Percentiles rank a stretch among this genome's conserved stretches.
Evolutionary conservation across 352 stramenopile genomes (phyloP).

Genomic region (Phytophthora pini): DNA sequence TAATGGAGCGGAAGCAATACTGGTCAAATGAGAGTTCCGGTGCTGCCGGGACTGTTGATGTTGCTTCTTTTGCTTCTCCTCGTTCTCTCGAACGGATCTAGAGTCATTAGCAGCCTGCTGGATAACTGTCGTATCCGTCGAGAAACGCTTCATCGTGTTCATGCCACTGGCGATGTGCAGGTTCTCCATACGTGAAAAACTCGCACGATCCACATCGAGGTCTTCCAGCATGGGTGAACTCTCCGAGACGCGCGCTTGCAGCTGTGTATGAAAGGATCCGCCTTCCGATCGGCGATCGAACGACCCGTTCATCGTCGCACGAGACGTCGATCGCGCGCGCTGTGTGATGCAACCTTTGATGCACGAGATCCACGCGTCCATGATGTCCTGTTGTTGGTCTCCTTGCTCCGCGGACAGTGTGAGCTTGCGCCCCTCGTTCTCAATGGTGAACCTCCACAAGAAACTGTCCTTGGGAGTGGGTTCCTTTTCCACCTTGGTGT

Average conservation of each 20-base stretch:
- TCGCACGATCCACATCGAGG: constrained; percentile 38
- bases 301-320: constrained; percentile 41
- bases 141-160: constrained; percentile 67
- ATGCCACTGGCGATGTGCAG: constrained; percentile 40
- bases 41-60: constrained; percentile 32
- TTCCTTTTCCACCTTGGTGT: constrained; percentile 49
- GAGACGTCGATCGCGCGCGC: constrained; percentile 31
- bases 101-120: constrained; percentile 65
- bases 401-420: constrained; percentile 74
- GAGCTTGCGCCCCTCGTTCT: constrained; percentile 71
- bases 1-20: constrained; percentile 32
- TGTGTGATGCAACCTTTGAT: constrained; percentile 61
- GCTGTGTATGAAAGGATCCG: constrained; percentile 39
- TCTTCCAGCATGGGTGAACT: constrained; percentile 51
- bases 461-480: constrained; percentile 60
- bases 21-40: constrained; percentile 54
- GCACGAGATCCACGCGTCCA: constrained; percentile 70
- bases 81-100: constrained; percentile 44
- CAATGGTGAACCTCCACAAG: constrained; percentile 71
- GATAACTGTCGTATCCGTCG: constrained; percentile 71
- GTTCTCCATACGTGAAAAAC: constrained; percentile 42
- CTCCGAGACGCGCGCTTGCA: constrained; percentile 45
- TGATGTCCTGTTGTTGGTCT: constrained; percentile 33
- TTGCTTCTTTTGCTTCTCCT: constrained; percentile 50
- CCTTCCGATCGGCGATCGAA: constrained; percentile 41